Evolutionary conservation across 2,329 filamentous ascomycete species (phyloP).

Genomic region (Akanthomyces muscarius): DNA sequence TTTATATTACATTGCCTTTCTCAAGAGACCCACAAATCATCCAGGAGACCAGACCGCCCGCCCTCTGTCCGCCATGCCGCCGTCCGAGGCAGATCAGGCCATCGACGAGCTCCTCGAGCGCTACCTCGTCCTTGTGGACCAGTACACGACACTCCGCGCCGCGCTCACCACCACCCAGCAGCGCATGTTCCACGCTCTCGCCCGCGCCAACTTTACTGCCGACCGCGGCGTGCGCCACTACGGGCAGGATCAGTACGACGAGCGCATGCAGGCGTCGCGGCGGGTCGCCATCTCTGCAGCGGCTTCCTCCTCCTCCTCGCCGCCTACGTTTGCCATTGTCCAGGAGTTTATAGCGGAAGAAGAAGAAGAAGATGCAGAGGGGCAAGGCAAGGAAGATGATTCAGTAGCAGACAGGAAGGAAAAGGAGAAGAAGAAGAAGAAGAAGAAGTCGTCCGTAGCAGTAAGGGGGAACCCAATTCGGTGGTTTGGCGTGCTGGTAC

Average conservation of each 20-base stretch:
- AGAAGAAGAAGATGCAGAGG: not conserved
- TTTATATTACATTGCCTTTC: too few species aligned
- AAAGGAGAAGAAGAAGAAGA: constrained; percentile 3
- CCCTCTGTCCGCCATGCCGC: not conserved
- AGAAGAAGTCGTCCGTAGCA: not conserved
- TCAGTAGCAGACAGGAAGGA: not conserved
- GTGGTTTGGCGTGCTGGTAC: constrained; percentile 55
- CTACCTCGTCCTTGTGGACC: constrained; percentile 63
- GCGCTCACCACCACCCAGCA: constrained; percentile 52
- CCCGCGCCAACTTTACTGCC: constrained; percentile 73
- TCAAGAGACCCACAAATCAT: too few species aligned
- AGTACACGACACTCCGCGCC: constrained; percentile 58
- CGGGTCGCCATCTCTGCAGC: constrained; percentile 30
- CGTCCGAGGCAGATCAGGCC: constrained; percentile 23
- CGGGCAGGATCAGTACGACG: constrained; percentile 68
- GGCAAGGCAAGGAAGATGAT: constrained; percentile 14
- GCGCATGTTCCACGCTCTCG: constrained; percentile 55
- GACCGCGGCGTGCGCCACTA: constrained; percentile 63
- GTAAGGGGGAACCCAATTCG: constrained; percentile 47
- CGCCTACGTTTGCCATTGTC: constrained; percentile 22
- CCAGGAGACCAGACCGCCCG: not conserved
- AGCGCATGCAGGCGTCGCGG: constrained; percentile 62
- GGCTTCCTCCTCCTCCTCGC: not conserved
- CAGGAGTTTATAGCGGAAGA: not conserved
- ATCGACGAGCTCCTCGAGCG: constrained; percentile 62